Evolutionary conservation across 495 filamentous ascomycete species (phyloP), one percentile per base, ranked within the genome.

Genomic region (Aspergillus hancockii): DNA sequence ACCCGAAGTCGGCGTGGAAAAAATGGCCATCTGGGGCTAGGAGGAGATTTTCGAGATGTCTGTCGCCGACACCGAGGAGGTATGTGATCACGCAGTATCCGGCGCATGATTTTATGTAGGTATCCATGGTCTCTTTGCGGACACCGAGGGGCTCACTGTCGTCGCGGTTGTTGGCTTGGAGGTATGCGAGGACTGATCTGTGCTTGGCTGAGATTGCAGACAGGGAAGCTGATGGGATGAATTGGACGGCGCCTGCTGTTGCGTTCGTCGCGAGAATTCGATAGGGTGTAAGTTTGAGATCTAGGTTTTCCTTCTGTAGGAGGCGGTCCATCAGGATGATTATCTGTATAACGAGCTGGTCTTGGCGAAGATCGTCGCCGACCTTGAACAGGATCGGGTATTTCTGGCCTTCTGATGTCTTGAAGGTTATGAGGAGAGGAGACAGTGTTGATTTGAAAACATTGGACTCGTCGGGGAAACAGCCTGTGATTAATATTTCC

Each of bases 81-180:
- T 98, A 99, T 0, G 94, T 99, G 67, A 99, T 97, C 19, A 99
- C 94, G 70, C 95, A 97, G 74, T 99, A 99, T 23, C 94, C 94
- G 2, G 94, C 94, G 67, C 94, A 97, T 18, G 90, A 95, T 67
- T 92, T 96, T 71, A 97, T 84, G 69, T 95, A 99, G 13, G 89
- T 97, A 61, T 99, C 94, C 81, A 98, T 90, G 0, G 91, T 87
- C 54, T 96, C 92, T 65, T 92, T 91, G 49, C 93, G 88, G 22
- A 99, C 88, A 4, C 95, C 93, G 0, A 95, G 81, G 0, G 92
- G 90, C 8, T 88, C 88, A 23, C 79, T 81, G 13, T 88, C 85
- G 69, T 97, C 93, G 1, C 95, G 94, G 68, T 96, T 97, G 73
- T 97, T 90, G 59, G 85, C 85, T 63, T 88, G 88, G 40, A 99